Conservation (phyloP, 805 yeast species). For the Kodamaea fukazawae region DNA sequence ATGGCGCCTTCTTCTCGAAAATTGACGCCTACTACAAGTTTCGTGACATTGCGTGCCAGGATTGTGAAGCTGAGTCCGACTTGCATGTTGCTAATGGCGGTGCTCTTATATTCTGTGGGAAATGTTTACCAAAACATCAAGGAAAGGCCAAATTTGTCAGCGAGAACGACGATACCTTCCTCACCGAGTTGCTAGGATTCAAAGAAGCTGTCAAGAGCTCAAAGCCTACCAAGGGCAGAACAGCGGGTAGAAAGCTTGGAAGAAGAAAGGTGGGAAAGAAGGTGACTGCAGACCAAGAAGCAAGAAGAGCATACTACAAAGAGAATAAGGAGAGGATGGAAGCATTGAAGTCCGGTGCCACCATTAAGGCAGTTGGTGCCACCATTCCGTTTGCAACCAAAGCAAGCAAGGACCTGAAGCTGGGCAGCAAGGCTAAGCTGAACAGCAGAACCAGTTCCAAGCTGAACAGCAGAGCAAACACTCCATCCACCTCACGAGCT, state of each 20-base stretch:
- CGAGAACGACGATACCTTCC: slow-evolving; percentile 47
- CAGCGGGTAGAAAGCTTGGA: slow-evolving; percentile 34
- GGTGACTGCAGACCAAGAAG: slow-evolving; percentile 31
- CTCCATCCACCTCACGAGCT: not conserved
- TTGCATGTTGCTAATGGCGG: slow-evolving; percentile 32
- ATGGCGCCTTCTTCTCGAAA: slow-evolving; percentile 54
- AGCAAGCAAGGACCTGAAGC: slow-evolving; percentile 3
- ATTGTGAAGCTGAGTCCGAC: slow-evolving; percentile 42
- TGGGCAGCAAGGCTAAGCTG: not conserved
- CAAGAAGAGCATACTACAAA: slow-evolving; percentile 37
- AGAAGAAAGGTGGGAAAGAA: slow-evolving; percentile 24
- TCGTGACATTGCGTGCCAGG: slow-evolving; percentile 48
- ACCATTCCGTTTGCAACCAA: slow-evolving; percentile 12
- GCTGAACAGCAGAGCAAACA: not conserved
- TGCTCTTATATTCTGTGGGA: slow-evolving; percentile 38
- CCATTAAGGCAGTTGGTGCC: slow-evolving; percentile 40
- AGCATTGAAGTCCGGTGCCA: slow-evolving; percentile 36
- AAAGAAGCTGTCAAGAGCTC: slow-evolving; percentile 35
- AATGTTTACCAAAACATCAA: slow-evolving; percentile 31
- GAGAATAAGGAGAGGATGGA: slow-evolving; percentile 28
- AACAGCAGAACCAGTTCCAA: not conserved
- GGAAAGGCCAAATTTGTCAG: slow-evolving; percentile 31
- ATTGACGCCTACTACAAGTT: slow-evolving; percentile 47
- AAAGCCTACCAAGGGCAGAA: slow-evolving; percentile 13
- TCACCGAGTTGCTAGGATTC: slow-evolving; percentile 47